These are phyloP conservation scores for Aspergillus quadrilineatus DNA, from an alignment of 2,329 filamentous ascomycete species.

Conservation along the genomic window DNA sequence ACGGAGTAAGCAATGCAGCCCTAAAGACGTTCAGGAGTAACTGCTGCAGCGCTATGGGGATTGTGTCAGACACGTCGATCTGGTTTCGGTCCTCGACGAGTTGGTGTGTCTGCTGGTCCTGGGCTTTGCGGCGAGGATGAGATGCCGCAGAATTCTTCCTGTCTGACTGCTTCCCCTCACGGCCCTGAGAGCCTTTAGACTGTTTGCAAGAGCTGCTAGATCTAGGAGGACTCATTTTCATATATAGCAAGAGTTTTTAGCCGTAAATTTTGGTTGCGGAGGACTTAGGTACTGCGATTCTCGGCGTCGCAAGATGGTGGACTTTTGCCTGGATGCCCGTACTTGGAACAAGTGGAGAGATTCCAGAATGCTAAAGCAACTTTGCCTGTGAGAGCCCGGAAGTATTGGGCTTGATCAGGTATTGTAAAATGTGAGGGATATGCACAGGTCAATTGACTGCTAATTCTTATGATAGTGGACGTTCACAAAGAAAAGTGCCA, in stretches of 20 bases:
- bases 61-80: slow-evolving; percentile 27
- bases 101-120: slow-evolving; percentile 6
- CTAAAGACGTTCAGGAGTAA: slow-evolving; percentile 71
- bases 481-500: background rate
- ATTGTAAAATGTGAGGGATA: no score
- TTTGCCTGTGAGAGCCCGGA: no score
- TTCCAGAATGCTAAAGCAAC: no score
- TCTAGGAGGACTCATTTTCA: slow-evolving; percentile 15
- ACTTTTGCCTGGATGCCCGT: no score
- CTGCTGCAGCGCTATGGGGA: slow-evolving; percentile 63
- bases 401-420: no score
- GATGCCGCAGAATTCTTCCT: slow-evolving; percentile 8
- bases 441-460: background rate
- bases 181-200: background rate
- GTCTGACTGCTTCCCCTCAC: slow-evolving; percentile 12
- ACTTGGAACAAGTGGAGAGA: no score
- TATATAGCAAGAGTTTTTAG: background rate
- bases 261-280: background rate
- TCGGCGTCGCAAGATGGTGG: no score
- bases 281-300: background rate
- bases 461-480: background rate
- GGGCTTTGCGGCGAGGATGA: slow-evolving; percentile 3
- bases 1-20: slow-evolving; percentile 59
- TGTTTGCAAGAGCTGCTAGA: slow-evolving; percentile 2
- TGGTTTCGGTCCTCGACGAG: slow-evolving; percentile 1